Conservation (phyloP, 306 rosid species). For the Cucurbita moschata region DNA sequence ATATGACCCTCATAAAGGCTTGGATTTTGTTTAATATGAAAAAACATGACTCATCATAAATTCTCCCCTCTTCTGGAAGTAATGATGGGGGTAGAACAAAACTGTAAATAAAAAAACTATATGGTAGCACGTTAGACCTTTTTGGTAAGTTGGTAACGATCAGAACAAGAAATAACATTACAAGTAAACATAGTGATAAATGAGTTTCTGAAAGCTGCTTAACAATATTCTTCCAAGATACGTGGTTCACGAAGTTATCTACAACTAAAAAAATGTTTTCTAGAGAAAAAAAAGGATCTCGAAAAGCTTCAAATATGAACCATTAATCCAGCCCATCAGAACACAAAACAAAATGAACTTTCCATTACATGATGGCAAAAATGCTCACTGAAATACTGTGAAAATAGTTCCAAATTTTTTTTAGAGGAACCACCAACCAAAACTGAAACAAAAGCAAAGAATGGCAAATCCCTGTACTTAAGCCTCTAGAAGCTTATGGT, state of each 20-base stretch:
- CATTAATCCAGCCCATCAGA: background rate
- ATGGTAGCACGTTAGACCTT: background rate
- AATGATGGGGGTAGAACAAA: background rate
- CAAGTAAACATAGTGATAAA: background rate
- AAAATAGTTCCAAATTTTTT: background rate
- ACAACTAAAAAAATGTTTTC: background rate
- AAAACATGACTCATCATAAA: background rate
- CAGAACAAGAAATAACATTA: constrained; percentile 1
- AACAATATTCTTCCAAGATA: too few species aligned
- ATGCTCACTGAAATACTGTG: background rate
- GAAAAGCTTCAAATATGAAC: background rate
- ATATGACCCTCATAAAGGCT: background rate
- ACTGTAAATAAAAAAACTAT: background rate
- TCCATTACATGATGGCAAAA: background rate
- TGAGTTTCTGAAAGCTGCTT: background rate
- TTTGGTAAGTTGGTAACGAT: background rate
- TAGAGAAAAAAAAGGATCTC: background rate
- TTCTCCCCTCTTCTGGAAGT: background rate
- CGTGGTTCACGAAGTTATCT: background rate
- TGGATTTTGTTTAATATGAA: background rate
- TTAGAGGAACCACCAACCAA: background rate
- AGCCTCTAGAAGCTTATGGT: background rate
- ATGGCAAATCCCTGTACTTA: background rate
- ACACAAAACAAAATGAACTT: background rate
- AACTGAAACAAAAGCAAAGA: background rate